Conservation (phyloP, 2,329 filamentous ascomycete species). For the Scedosporium boydii region DNA sequence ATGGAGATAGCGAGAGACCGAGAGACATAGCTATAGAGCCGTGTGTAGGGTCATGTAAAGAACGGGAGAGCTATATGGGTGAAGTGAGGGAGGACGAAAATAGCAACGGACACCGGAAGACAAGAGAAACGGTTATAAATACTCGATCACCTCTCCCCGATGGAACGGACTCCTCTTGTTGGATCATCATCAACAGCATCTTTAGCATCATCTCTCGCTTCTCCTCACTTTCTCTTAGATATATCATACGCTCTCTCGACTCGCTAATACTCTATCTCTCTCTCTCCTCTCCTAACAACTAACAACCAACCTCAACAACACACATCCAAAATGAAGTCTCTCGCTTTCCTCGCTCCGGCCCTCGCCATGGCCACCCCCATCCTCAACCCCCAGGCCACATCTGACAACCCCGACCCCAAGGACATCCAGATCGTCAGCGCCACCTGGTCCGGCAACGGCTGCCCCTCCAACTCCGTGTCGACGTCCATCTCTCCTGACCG, state of each 20-base stretch:
- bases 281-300: conserved; percentile 4
- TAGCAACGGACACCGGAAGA: not conserved
- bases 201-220: not conserved
- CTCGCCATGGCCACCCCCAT: conserved; percentile 27
- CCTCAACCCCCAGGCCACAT: conserved; percentile 18
- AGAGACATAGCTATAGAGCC: not conserved
- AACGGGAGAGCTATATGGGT: not conserved
- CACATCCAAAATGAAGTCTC: conserved; percentile 25
- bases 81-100: not conserved
- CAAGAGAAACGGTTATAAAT: conserved; percentile 6
- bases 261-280: not conserved
- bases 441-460: conserved; percentile 33
- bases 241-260: not conserved
- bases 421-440: conserved; percentile 30
- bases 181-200: conserved; percentile 5
- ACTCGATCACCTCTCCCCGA: not conserved
- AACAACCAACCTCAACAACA: not conserved
- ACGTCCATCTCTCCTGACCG: conserved; percentile 31
- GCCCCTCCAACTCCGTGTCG: conserved; percentile 32
- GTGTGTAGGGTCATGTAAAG: not conserved
- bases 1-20: not conserved
- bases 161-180: not conserved
- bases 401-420: conserved; percentile 26
- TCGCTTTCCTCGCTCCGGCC: conserved; percentile 23
- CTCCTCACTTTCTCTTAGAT: not conserved